A percentile compares a stretch with the other conserved stretches of the same genome.
Evolutionary conservation across 371 early-diverging fungal genomes (phyloP).

Genomic region (Thermomucor indicae-seudaticae): DNA sequence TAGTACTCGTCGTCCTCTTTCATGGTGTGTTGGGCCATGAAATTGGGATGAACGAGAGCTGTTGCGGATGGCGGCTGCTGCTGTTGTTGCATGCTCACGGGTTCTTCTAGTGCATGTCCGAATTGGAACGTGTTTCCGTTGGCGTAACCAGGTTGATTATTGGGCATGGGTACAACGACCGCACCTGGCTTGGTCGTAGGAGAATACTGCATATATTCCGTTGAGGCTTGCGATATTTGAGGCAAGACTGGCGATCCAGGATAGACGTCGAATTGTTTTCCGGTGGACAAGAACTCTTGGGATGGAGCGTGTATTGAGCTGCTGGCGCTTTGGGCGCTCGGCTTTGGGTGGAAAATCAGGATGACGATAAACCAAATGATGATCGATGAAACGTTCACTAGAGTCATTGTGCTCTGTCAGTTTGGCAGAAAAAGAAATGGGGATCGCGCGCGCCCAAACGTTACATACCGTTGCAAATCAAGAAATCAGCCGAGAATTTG

Average conservation of each 20-base stretch:
- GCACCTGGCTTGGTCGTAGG: conserved; percentile 6
- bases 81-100: no score
- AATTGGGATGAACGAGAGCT: neutral
- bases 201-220: conserved; percentile 15
- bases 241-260: conserved; percentile 13
- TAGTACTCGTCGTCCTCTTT: no score
- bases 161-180: conserved; percentile 7
- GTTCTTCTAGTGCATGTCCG: no score
- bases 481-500: conserved; percentile 40
- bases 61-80: no score
- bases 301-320: conserved; percentile 1
- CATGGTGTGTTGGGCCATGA: no score
- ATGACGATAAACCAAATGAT: conserved; percentile 35
- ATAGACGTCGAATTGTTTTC: conserved; percentile 7
- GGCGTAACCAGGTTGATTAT: conserved; percentile 2
- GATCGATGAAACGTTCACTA: conserved; percentile 34
- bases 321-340: neutral
- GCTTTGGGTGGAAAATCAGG: conserved; percentile 42
- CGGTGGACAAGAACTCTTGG: conserved; percentile 12
- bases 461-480: conserved; percentile 44
- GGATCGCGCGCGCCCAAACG: no score
- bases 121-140: conserved; percentile 1
- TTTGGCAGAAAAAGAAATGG: neutral
- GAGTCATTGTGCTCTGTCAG: neutral
- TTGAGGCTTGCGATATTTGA: conserved; percentile 14